These are phyloP conservation scores for Apodospora peruviana DNA, from an alignment of 495 filamentous ascomycete species.

Conservation along the genomic window DNA sequence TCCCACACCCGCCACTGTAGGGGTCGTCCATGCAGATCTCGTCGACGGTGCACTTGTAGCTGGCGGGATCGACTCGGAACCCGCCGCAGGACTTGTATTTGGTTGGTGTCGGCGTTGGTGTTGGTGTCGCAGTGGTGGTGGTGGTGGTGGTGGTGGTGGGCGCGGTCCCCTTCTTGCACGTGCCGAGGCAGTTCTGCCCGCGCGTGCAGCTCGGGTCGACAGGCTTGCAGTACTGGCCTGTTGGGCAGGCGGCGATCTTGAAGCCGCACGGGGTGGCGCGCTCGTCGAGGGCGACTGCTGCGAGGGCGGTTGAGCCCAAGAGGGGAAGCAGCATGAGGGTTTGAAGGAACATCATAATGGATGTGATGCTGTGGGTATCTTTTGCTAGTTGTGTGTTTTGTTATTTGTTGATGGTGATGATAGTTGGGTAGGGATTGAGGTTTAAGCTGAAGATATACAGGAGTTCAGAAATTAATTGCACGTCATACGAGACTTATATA, in stretches of 20 bases:
- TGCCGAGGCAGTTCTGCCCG: constrained; percentile 18
- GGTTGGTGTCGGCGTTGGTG: constrained; percentile 1
- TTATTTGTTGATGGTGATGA: not conserved
- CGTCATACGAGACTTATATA: not conserved
- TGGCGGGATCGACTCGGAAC: constrained; percentile 11
- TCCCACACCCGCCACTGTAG: constrained; percentile 18
- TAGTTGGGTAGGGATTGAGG: not conserved
- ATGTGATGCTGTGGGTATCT: not conserved
- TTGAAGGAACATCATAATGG: not conserved
- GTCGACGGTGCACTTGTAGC: constrained; percentile 7
- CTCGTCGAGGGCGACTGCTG: not conserved
- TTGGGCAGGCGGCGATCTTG: constrained; percentile 18
- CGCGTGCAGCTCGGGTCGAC: constrained; percentile 13
- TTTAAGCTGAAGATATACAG: not conserved
- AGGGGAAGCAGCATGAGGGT: constrained; percentile 2
- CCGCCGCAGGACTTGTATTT: constrained; percentile 22
- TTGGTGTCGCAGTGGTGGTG: not conserved
- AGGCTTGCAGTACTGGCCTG: constrained; percentile 7
- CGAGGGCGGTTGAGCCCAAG: not conserved
- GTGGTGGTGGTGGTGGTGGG: constrained; percentile 1
- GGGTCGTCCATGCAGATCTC: constrained; percentile 27
- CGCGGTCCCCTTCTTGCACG: constrained; percentile 6
- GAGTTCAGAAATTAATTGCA: not conserved
- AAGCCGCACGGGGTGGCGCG: constrained; percentile 15
- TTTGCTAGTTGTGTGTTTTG: not conserved